Evolutionary conservation across 371 early-diverging fungal species (phyloP), one percentile per base, ranked within the genome.

Genomic region (Zopfochytrium polystomum): DNA sequence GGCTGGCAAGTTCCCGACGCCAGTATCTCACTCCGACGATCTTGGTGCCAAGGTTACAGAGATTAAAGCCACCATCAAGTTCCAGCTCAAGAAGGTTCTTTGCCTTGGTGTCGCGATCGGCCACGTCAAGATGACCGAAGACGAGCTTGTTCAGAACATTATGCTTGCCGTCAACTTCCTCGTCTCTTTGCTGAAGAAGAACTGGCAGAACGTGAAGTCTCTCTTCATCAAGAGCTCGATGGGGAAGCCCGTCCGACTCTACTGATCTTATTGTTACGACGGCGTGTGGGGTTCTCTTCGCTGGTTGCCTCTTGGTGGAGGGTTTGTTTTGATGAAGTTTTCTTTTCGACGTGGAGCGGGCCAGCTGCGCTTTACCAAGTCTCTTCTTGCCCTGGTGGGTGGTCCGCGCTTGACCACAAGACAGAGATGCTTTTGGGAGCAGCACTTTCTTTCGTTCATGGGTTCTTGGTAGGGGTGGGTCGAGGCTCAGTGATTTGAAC

Each of bases 181-280:
- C 73, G 91, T 96, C 60, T 95, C 96, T 47, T 83, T 97, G 65
- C 84, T 97, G 67, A 98, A 99, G 92, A 99, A 98, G 88, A 89
- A 95, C 87, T 93, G 95, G 93, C 96, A 98, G 84, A 99, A 96
- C 92, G 91, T 98, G 83, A 90, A 90, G 85, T 93, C 96, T 69
- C 87, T 98, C 75, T 93, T 87, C 91, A 85, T 99, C 84, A 99
- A 99, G 92, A 87, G 90, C 68, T 85, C 94, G 74, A 98, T 98
- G 93, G 95, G 96, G 82, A 89, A 90, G 81, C 94, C 68, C 34
- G 46, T 73, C 66, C 68, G 72, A 50, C 58, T 71, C 58, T 71
- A 65, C 65, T 71, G 64, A 67, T 9, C n/a, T 38, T 38, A n/a
- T 38, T 38, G 38, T 38, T 38, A n/a, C n/a, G n/a, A n/a, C n/a